phyloP scores from a whole-genome alignment of 2,329 filamentous ascomycete genomes.

The Blastomyces parvus region DNA sequence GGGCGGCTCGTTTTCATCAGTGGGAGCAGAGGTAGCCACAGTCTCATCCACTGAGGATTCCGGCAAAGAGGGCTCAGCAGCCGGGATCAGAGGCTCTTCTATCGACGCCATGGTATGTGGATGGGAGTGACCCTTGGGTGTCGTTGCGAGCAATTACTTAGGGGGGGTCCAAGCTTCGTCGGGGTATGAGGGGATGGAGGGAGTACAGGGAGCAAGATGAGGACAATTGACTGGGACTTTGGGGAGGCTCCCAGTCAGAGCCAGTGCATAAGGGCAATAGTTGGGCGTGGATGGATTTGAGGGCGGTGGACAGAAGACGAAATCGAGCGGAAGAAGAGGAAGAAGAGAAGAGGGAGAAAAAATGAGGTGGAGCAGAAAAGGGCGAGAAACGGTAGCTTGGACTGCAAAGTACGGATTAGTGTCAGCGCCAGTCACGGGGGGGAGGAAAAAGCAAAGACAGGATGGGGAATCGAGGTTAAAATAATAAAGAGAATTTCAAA shows the following conservation, averaged over 20 bases:
- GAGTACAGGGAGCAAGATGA: background rate
- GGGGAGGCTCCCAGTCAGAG: constrained; percentile 1
- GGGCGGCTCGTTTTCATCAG: constrained; percentile 16
- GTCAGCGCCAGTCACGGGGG: constrained; percentile 1
- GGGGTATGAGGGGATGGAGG: background rate
- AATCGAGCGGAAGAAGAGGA: background rate
- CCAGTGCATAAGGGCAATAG: background rate
- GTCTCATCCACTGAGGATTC: constrained; percentile 11
- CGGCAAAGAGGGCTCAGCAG: constrained; percentile 9
- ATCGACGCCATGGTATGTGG: constrained; percentile 25
- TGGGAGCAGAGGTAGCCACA: constrained; percentile 18
- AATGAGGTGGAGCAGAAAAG: background rate
- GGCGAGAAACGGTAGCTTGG: background rate
- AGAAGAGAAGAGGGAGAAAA: background rate
- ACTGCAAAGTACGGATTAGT: background rate
- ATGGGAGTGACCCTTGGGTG: background rate
- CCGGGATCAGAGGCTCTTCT: constrained; percentile 25
- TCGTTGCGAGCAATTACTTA: background rate
- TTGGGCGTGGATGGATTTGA: background rate
- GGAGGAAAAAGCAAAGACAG: background rate
- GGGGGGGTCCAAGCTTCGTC: constrained; percentile 4
- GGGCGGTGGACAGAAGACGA: background rate
- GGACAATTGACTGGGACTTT: constrained; percentile 1
- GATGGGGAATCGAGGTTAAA: background rate
- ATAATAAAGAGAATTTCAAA: background rate